Base-by-base conservation (phyloP, 2,329 filamentous ascomycete species). In the Epichloe sp. region DNA sequence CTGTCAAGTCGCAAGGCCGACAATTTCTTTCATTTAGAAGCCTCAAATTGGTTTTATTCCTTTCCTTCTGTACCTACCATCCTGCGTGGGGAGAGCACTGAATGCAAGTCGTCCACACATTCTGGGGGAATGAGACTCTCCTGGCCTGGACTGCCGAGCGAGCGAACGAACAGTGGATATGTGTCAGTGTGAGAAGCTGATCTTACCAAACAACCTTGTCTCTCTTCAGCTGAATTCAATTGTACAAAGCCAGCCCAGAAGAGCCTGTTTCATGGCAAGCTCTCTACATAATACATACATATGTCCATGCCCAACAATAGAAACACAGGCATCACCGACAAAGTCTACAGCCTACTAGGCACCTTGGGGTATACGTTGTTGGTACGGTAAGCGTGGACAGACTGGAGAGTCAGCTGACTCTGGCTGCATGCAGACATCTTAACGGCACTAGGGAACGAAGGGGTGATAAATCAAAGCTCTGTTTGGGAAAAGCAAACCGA, bases 11-110 rank as follows among this genome's bases (percentile, higher is more conserved):
- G 51, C 51, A 46, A 51, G 61, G 60, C 59, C 59, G 65, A 68
- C 61, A 56, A 68, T 69, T 65, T 66, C 60, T 59, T 55, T 60
- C 58, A 53, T 58, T 62, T 63, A 57, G 49, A 55, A 49, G 50
- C 46, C 59, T 57, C 57, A 56, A 53, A 58, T 43, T 19, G 48
- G 35, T 45, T 43, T 36, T 44, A 40, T 43, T 52, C 37, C 49
- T 26, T 43, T 48, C 45, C 35, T 58, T 58, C 37, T 26, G 23
- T 26, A 26, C 23, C 23, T 26, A 31, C 34, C 14, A 38, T 10
- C 14, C 3, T 12, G 17, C 26, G 44, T 12, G 23, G 4, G 14
- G 44, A 19, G 7, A 7, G n/a, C 12, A 38, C 15, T 38, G 15
- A 14, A 14, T 38, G 5, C 36, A 14, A 38, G 36, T n/a, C 14